These are phyloP conservation scores for Fusarium falciforme DNA, from an alignment of 2,329 filamentous ascomycete genomes.

Conservation along the genomic window DNA sequence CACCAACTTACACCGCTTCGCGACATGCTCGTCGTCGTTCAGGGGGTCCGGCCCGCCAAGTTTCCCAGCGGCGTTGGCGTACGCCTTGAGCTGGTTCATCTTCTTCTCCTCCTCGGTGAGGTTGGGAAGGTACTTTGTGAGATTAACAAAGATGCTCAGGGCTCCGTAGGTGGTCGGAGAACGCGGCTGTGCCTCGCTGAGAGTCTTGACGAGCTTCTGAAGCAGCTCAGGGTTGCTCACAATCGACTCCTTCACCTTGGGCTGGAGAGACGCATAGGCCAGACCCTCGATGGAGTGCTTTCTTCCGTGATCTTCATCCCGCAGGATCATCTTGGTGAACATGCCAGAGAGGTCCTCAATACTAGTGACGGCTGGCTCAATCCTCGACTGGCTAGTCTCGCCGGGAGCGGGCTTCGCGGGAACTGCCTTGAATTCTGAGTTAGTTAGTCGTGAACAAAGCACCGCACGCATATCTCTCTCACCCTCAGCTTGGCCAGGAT, in stretches of 20 bases:
- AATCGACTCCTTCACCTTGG: conserved; percentile 85
- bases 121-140: conserved; percentile 82
- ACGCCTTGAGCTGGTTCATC: conserved; percentile 91
- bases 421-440: conserved; percentile 65
- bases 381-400: conserved; percentile 55
- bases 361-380: conserved; percentile 67
- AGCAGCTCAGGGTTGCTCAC: conserved; percentile 76
- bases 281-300: conserved; percentile 88
- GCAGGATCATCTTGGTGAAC: conserved; percentile 75
- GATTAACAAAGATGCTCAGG: conserved; percentile 85
- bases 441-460: conserved; percentile 57
- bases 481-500: conserved; percentile 79
- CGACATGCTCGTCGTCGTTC: conserved; percentile 81
- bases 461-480: conserved; percentile 38
- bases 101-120: conserved; percentile 92
- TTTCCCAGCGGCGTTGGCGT: conserved; percentile 85
- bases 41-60: conserved; percentile 72
- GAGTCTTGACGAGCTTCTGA: conserved; percentile 72
- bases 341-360: conserved; percentile 74
- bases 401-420: conserved; percentile 55
- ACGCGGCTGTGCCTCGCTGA: conserved; percentile 69
- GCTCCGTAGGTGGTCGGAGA: conserved; percentile 85
- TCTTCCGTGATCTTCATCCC: conserved; percentile 66
- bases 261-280: conserved; percentile 89
- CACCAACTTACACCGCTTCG: conserved; percentile 78